Percentiles rank a stretch among this genome's conserved stretches.
These are phyloP conservation scores for Schwanniomyces pseudopolymorphus DNA, from an alignment of 805 yeast species.

Conservation along the genomic window DNA sequence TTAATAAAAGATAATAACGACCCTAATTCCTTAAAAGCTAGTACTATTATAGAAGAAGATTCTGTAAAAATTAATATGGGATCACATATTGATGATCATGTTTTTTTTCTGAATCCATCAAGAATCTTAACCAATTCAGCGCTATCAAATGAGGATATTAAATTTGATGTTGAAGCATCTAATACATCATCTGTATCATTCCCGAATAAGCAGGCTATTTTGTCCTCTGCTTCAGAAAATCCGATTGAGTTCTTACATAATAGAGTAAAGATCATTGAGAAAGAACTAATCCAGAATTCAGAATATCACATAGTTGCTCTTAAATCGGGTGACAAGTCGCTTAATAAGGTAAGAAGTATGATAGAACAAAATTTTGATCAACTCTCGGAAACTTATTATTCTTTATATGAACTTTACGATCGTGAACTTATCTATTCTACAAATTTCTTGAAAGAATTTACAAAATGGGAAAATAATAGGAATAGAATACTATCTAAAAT, in stretches of 20 bases:
- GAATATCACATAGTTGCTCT: slow-evolving; percentile 25
- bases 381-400: slow-evolving; percentile 42
- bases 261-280: slow-evolving; percentile 9
- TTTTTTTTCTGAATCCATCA: slow-evolving; percentile 19
- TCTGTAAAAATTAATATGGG: not conserved
- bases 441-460: slow-evolving; percentile 26
- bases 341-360: slow-evolving; percentile 25
- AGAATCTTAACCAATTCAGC: slow-evolving; percentile 5
- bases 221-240: not conserved
- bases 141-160: not conserved
- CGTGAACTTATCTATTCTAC: slow-evolving; percentile 32
- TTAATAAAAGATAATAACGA: not conserved
- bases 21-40: not conserved
- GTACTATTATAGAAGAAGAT: slow-evolving; percentile 1
- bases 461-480: slow-evolving; percentile 42
- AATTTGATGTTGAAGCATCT: not conserved
- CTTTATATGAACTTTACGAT: slow-evolving; percentile 47
- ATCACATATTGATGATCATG: slow-evolving; percentile 13
- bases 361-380: slow-evolving; percentile 31
- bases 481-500: slow-evolving; percentile 32
- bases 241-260: slow-evolving; percentile 14
- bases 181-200: not conserved
- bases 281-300: slow-evolving; percentile 21
- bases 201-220: not conserved
- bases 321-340: slow-evolving; percentile 31